Conservation (phyloP, 176 grass and related monocot genomes). For the Pontederia paniculata region DNA sequence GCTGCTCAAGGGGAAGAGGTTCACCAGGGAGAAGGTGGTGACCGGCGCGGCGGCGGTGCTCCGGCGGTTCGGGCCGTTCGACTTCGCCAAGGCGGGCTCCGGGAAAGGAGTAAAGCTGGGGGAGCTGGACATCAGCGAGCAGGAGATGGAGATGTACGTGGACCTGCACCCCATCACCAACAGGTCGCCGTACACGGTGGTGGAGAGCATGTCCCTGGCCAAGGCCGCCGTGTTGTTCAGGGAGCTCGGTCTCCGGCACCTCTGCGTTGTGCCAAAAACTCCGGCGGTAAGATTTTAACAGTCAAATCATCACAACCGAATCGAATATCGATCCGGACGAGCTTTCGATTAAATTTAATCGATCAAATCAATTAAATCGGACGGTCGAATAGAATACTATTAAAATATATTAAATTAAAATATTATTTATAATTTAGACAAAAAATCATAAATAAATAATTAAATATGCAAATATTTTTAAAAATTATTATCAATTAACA, state of each 20-base stretch:
- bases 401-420: too few species aligned
- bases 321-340: too few species aligned
- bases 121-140: conserved; percentile 33
- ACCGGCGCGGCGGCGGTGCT: conserved; percentile 31
- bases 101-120: conserved; percentile 42
- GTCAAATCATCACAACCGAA: too few species aligned
- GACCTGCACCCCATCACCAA: conserved; percentile 62
- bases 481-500: too few species aligned
- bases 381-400: too few species aligned
- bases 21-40: conserved; percentile 27
- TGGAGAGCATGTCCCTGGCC: conserved; percentile 54
- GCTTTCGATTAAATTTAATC: too few species aligned
- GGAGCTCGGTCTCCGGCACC: conserved; percentile 46
- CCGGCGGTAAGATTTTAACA: conserved; percentile 45
- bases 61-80: conserved; percentile 35
- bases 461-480: too few species aligned
- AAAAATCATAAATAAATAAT: too few species aligned
- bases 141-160: conserved; percentile 59
- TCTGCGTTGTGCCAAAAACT: conserved; percentile 56
- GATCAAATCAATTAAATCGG: too few species aligned
- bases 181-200: conserved; percentile 48
- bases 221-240: conserved; percentile 59
- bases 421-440: too few species aligned
- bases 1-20: conserved; percentile 36
- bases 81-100: conserved; percentile 54